Evolutionary conservation across 306 rosid species (phyloP), one percentile per base, ranked within the genome.

Genomic region (Astragalus membranaceus): DNA sequence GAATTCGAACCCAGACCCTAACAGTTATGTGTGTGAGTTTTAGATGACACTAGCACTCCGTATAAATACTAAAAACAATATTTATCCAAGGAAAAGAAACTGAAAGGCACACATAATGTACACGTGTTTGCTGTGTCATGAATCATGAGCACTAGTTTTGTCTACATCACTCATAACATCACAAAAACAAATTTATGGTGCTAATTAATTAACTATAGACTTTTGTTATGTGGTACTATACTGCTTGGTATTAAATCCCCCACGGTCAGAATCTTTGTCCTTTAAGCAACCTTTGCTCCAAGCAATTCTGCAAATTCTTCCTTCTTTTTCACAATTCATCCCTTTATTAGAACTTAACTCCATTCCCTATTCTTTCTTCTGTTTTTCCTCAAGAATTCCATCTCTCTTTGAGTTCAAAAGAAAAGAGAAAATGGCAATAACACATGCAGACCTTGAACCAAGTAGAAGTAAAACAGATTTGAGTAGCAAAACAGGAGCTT

Each of bases 371-470:
- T 50, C 63, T 62, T 62, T 41, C 74, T 52, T 15, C 49, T 57
- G 29, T 42, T 39, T 10, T 57, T 44, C 11, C 30, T 61, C 61
- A 36, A 53, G 48, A 70, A 54, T 71, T 64, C 44, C 49, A 44
- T 41, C 63, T 20, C 58, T 80, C 64, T 65, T 64, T 29, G 43
- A 41, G 56, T 23, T 16, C 55, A 54, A 9, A 55, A 13, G 3
- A 32, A 35, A 79, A 35, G 77, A 69, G 36, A 77, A 46, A 77
- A 87, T 73, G 92, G 99, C 91, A 29, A 83, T 95, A 5, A 95
- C 97, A 26, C 97, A 95, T 69, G 91, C 96, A 10, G 97, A 95
- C 85, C 96, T 95, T 58, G 80, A 81, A 57, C 97, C 96, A 16
- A 82, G 88, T 44, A 79, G 73, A 41, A 63, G 81, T 5, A 80